Base-by-base conservation (phyloP, 1,139 yeast species). In the Kodamaea sp. region DNA sequence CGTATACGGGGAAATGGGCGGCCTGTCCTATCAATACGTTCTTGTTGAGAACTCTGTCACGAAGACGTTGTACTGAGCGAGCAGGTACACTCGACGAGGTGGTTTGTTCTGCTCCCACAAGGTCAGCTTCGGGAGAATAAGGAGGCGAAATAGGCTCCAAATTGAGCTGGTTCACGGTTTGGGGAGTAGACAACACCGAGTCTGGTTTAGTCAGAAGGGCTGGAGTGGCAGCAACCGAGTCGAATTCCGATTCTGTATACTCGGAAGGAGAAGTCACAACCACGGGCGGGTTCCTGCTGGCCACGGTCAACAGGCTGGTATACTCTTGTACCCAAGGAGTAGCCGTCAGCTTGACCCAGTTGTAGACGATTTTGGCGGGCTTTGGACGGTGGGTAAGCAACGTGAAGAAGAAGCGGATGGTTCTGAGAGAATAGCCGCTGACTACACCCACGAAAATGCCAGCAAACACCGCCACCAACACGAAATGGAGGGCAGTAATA, bases 381-480 rank as follows among this genome's bases (percentile, higher is more conserved):
- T 29, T 26, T 26, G 30, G 23, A 8, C 19, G 13, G 7, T 16
- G 6, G 21, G 12, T 25, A 21, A 43, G 21, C 24, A 42, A 22
- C 5, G 40, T 34, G 29, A 47, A 44, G 7, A 43, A 13, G 19
- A 22, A 38, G 31, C 38, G 35, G 19, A 47, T 41, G 23, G 43
- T 15, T 29, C 30, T 34, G 29, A 47, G 31, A 9, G 36, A 28
- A 19, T 35, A 19, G 1, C 48, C 47, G 11, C 38, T 41, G 10
- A 45, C 15, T 4, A 43, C 11, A 18, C 51, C 51, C 20, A 41
- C 41, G 24, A 35, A 24, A 2, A 44, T 13, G 5, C 51, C 51
- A 2, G 42, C 38, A 21, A 41, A 32, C 7, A 39, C 35, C n/a
- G 46, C 44, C 6, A 41, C 47, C 11, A 45, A 28, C 2, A 32